phyloP scores from a whole-genome alignment of 106 monocot genomes.

The Posidonia australis region DNA sequence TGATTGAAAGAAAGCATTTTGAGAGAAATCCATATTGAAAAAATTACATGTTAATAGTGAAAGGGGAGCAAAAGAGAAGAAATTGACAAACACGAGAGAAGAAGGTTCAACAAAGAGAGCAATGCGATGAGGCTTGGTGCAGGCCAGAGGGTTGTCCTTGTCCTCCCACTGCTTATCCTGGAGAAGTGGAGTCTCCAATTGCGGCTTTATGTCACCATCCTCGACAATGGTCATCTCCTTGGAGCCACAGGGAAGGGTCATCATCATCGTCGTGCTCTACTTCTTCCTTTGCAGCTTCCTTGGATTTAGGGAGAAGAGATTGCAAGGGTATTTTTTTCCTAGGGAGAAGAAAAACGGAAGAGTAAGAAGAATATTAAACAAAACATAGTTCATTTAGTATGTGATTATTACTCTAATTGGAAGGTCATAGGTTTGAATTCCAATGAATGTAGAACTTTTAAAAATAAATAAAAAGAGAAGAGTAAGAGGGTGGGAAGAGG shows the following conservation, averaged over 20 bases:
- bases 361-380: no score
- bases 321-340: neutral
- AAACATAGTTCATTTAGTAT: no score
- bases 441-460: no score
- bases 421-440: no score
- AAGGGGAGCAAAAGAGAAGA: neutral
- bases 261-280: neutral
- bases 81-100: constrained; percentile 30
- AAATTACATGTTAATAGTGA: neutral
- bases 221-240: constrained; percentile 9
- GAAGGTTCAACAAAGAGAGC: constrained; percentile 50
- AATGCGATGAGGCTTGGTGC: constrained; percentile 18
- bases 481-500: constrained; percentile 1
- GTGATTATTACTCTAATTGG: no score
- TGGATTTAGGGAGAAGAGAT: no score
- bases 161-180: no score
- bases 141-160: neutral
- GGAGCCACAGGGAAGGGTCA: no score
- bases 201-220: constrained; percentile 7
- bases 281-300: neutral
- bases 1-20: neutral
- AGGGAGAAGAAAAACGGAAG: neutral
- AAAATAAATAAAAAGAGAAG: no score
- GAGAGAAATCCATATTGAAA: neutral
- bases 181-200: constrained; percentile 10